Evolutionary conservation across 2,329 filamentous ascomycete species (phyloP).

Genomic region (Colletotrichum lentis): DNA sequence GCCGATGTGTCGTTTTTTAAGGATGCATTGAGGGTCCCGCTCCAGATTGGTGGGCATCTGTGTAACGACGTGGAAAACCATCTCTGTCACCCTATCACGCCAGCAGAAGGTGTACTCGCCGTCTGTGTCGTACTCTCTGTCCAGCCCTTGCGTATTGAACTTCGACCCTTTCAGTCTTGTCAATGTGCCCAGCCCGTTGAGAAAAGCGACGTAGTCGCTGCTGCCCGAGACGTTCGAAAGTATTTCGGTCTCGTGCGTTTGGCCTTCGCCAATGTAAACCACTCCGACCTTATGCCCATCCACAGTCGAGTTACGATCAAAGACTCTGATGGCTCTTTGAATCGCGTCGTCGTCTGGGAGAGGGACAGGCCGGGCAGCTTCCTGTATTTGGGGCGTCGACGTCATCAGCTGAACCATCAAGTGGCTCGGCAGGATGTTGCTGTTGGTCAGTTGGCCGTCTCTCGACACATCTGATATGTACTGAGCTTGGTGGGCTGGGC

Average conservation of each 20-base stretch:
- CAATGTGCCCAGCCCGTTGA: constrained; percentile 82
- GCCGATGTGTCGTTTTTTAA: constrained; percentile 94
- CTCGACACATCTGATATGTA: constrained; percentile 58
- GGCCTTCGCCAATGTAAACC: constrained; percentile 88
- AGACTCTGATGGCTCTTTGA: constrained; percentile 77
- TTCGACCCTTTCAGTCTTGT: constrained; percentile 81
- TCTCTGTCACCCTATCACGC: constrained; percentile 93
- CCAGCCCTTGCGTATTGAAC: constrained; percentile 93
- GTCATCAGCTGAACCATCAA: constrained; percentile 75
- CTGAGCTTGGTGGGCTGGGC: constrained; percentile 64
- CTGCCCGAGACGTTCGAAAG: constrained; percentile 87
- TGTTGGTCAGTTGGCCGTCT: constrained; percentile 62
- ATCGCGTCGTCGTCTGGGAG: constrained; percentile 76
- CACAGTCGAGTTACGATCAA: constrained; percentile 88
- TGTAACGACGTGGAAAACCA: constrained; percentile 94
- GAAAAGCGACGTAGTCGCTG: constrained; percentile 84
- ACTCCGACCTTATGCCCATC: constrained; percentile 97
- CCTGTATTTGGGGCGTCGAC: constrained; percentile 65
- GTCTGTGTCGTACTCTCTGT: constrained; percentile 78
- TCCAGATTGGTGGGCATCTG: constrained; percentile 94
- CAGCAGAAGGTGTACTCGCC: constrained; percentile 91
- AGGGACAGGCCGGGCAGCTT: constrained; percentile 74
- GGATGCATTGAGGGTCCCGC: constrained; percentile 76
- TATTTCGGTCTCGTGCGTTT: constrained; percentile 83
- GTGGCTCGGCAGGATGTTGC: constrained; percentile 75